Base-by-base conservation (phyloP, 2,329 filamentous ascomycete species). In the Blumeria hordei region DNA sequence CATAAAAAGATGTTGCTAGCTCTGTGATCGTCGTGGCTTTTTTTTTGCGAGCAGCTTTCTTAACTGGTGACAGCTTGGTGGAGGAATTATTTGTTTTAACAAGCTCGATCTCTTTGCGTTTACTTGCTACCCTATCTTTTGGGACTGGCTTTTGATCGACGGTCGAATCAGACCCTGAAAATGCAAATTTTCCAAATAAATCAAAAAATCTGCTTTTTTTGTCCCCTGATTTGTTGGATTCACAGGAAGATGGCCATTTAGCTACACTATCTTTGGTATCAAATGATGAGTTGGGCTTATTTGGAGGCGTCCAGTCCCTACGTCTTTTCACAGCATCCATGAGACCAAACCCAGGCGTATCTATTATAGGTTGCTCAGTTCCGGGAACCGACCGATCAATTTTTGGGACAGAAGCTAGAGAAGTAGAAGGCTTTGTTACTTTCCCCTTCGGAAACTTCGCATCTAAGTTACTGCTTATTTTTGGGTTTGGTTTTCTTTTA, bases 1-100 rank as follows among this genome's bases (percentile, higher is more conserved):
- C 64, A 63, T 88, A 92, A 4, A 78, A 77, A 11, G 84, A 81
- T 1, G 81, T 90, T 10, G 85, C 84, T 53, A 85, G 69, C 43
- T 79, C 84, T 0, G 87, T 94, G 56, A 94, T 81, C 0, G 86
- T 93, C 43, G 78, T 78, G 0, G 80, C 68, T 65, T 83, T 88
- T 67, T 84, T 87, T 66, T 77, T 80, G 5, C 71, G 69, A 59
- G 78, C 82, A 21, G 67, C 64, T 62, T 76, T 77, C 0, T 67
- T 64, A 62, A 75, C 77, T 1, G 62, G 59, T 0, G 68, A 68
- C 1, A 67, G 67, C 45, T 63, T 58, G 11, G 61, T 59, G 6
- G 60, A 57, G 47, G 60, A 51, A 43, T 59, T 59, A 55, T 60
- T 67, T 60, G 66, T 66, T 0, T 69, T 65, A 1, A 77, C 66